Conservation (phyloP, 73 alveolate genomes). For the Paramecium pentaurelia region DNA sequence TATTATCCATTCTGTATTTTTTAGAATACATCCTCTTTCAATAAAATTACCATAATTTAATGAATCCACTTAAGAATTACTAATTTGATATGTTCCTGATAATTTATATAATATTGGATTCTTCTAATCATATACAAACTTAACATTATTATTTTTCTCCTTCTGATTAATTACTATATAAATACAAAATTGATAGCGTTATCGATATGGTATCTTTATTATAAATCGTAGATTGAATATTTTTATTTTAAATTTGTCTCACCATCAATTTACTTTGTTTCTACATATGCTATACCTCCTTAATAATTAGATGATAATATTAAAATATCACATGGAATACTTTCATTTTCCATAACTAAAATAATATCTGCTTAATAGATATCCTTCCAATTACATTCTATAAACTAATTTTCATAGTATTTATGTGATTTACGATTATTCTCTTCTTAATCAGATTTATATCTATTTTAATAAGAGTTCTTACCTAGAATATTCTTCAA, state of each 20-base stretch:
- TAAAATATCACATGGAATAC: constrained; percentile 75
- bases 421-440: constrained; percentile 64
- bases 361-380: constrained; percentile 45
- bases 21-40: constrained; percentile 86
- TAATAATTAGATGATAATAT: constrained; percentile 52
- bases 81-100: constrained; percentile 7
- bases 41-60: constrained; percentile 70
- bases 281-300: constrained; percentile 69
- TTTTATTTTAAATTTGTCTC: constrained; percentile 89
- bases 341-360: constrained; percentile 60
- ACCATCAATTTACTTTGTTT: constrained; percentile 90
- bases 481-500: constrained; percentile 93
- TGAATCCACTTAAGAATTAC: background rate
- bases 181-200: constrained; percentile 13
- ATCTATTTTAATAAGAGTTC: background rate
- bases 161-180: constrained; percentile 18
- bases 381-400: background rate
- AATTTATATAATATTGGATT: constrained; percentile 28
- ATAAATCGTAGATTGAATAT: constrained; percentile 26
- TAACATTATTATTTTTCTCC: constrained; percentile 64
- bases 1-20: constrained; percentile 77
- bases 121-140: constrained; percentile 66
- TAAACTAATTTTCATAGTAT: background rate
- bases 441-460: constrained; percentile 82
- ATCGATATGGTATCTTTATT: background rate